A percentile compares a stretch with the other conserved stretches of the same genome.
These are phyloP conservation scores for Candida ponderosae DNA, from an alignment of 805 yeast species.

Conservation along the genomic window DNA sequence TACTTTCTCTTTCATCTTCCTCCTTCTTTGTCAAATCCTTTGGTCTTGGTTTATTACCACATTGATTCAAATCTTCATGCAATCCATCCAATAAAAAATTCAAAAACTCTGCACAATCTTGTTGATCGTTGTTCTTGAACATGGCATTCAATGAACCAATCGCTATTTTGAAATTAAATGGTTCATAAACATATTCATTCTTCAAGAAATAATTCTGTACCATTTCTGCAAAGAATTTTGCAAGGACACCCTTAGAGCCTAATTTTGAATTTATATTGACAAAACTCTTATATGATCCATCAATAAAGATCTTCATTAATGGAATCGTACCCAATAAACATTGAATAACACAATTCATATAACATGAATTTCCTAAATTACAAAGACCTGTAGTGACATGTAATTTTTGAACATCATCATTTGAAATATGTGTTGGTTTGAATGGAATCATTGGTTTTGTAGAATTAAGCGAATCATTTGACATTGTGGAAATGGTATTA, in stretches of 20 bases:
- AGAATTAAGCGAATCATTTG: constrained; percentile 6
- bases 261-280: constrained; percentile 66
- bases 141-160: constrained; percentile 60
- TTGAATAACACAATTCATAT: constrained; percentile 87
- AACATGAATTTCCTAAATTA: constrained; percentile 87
- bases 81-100: constrained; percentile 67
- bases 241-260: constrained; percentile 77
- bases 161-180: constrained; percentile 56
- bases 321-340: constrained; percentile 71
- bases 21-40: constrained; percentile 63
- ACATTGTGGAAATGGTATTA: constrained; percentile 1
- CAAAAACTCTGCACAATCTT: constrained; percentile 79
- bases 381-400: constrained; percentile 60
- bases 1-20: constrained; percentile 60
- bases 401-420: constrained; percentile 11
- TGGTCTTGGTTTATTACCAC: constrained; percentile 45
- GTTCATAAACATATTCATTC: constrained; percentile 40
- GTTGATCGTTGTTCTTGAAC: constrained; percentile 66
- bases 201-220: constrained; percentile 45
- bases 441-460: constrained; percentile 1
- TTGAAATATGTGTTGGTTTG: constrained; percentile 2
- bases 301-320: constrained; percentile 53
- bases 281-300: constrained; percentile 52
- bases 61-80: constrained; percentile 76
- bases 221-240: constrained; percentile 58